These are phyloP conservation scores for Pythium rishiriense DNA, from an alignment of 352 stramenopile species.

Conservation along the genomic window DNA sequence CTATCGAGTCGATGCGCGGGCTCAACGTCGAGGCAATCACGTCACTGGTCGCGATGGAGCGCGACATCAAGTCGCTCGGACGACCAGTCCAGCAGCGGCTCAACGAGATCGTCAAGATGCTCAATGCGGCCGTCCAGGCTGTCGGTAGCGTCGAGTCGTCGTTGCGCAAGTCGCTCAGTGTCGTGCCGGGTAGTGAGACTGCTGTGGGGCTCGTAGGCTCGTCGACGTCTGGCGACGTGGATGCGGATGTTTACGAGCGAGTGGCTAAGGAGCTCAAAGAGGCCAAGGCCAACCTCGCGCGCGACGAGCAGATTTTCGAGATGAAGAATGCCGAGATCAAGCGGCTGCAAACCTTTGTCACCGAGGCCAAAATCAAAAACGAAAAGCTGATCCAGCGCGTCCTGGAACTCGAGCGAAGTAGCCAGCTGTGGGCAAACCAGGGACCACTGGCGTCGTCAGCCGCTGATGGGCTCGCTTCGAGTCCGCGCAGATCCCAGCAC, in stretches of 20 bases:
- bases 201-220: not conserved
- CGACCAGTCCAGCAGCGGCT: conserved; percentile 72
- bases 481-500: not conserved
- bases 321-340: conserved; percentile 83
- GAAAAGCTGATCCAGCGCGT: conserved; percentile 69
- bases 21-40: conserved; percentile 73
- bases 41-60: conserved; percentile 70
- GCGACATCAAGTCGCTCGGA: conserved; percentile 72
- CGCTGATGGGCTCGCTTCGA: not conserved
- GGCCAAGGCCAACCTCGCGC: conserved; percentile 62
- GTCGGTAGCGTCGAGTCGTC: conserved; percentile 46
- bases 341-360: conserved; percentile 50
- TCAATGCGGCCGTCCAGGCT: conserved; percentile 69
- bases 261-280: conserved; percentile 60
- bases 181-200: conserved; percentile 12
- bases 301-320: conserved; percentile 85
- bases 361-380: conserved; percentile 72
- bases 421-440: conserved; percentile 67
- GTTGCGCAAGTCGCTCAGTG: conserved; percentile 29
- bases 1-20: conserved; percentile 53
- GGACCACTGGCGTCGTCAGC: conserved; percentile 7
- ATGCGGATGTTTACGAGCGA: conserved; percentile 35
- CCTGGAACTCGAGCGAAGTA: conserved; percentile 64
- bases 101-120: conserved; percentile 77
- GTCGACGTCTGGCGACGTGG: conserved; percentile 1